These are phyloP conservation scores for Yamadazyma dushanensis DNA, from an alignment of 1,139 yeast genomes.

Conservation along the genomic window DNA sequence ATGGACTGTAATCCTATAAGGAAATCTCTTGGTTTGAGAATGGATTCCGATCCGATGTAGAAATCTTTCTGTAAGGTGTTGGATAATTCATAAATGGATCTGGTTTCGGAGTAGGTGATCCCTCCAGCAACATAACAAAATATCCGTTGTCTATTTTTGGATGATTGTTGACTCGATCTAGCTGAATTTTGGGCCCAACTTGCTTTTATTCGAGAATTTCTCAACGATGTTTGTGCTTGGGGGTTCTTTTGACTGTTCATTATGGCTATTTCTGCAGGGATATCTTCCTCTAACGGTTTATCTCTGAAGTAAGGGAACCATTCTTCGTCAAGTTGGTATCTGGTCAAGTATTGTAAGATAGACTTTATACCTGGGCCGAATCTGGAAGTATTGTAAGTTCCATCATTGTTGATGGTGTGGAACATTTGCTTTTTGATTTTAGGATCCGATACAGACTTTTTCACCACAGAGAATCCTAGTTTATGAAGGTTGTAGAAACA, in stretches of 20 bases:
- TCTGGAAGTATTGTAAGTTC: conserved; percentile 71
- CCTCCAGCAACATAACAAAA: conserved; percentile 91
- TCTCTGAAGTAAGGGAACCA: conserved; percentile 78
- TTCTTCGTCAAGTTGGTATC: conserved; percentile 51
- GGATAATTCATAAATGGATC: conserved; percentile 74
- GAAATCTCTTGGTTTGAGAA: conserved; percentile 64
- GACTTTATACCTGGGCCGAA: conserved; percentile 71
- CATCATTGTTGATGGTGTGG: conserved; percentile 68
- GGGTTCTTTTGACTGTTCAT: conserved; percentile 24
- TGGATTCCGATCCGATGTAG: conserved; percentile 79
- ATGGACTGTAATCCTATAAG: conserved; percentile 46
- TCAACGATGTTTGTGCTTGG: conserved; percentile 37
- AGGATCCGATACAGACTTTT: conserved; percentile 41
- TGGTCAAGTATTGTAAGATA: conserved; percentile 50
- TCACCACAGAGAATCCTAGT: conserved; percentile 68
- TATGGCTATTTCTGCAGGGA: conserved; percentile 33
- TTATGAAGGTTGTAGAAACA: conserved; percentile 65
- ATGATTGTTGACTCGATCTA: conserved; percentile 19
- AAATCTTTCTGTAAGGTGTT: conserved; percentile 66
- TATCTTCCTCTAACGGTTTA: conserved; percentile 65
- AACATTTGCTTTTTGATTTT: conserved; percentile 47
- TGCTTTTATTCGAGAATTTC: conserved; percentile 77
- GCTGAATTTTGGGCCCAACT: conserved; percentile 70
- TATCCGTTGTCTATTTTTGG: conserved; percentile 64
- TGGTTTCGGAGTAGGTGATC: conserved; percentile 76